Conservation (phyloP, 352 stramenopile species). For the Phytopythium boreale region DNA sequence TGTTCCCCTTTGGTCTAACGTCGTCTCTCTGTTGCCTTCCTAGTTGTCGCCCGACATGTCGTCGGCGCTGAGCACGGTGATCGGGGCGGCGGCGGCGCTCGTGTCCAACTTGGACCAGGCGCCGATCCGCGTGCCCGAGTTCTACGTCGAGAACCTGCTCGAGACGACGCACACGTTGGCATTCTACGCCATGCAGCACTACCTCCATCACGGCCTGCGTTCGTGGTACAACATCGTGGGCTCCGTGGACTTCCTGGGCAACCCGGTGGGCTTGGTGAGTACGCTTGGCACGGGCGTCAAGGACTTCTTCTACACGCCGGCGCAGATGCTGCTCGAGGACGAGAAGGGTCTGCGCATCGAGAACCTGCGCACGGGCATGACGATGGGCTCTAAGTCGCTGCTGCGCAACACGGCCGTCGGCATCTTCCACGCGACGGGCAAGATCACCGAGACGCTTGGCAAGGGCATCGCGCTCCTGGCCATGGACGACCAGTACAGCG, state of each 20-base stretch:
- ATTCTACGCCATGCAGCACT: constrained; percentile 88
- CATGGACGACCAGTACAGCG: constrained; percentile 88
- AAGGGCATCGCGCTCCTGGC: constrained; percentile 83
- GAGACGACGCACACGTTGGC: constrained; percentile 82
- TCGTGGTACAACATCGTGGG: constrained; percentile 89
- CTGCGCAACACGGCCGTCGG: constrained; percentile 84
- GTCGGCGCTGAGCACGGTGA: constrained; percentile 71
- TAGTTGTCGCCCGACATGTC: constrained; percentile 82
- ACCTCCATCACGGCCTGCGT: constrained; percentile 76
- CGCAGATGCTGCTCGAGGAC: constrained; percentile 90
- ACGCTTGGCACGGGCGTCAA: constrained; percentile 89
- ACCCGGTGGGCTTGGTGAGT: constrained; percentile 88
- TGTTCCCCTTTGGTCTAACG: constrained; percentile 4
- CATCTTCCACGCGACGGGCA: constrained; percentile 89
- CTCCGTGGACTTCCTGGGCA: constrained; percentile 89
- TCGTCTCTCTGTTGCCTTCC: constrained; percentile 7
- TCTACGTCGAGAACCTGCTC: constrained; percentile 87
- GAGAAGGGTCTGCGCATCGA: constrained; percentile 83
- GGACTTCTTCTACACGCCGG: constrained; percentile 95
- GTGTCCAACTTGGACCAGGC: constrained; percentile 87
- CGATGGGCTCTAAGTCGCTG: constrained; percentile 85
- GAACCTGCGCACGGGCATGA: constrained; percentile 86
- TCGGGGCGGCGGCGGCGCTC: constrained; percentile 72
- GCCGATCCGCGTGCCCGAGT: constrained; percentile 86
- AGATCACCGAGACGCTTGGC: constrained; percentile 87